Conservation (phyloP, 2,329 filamentous ascomycete genomes). For the Ascocoryne sarcoides region DNA sequence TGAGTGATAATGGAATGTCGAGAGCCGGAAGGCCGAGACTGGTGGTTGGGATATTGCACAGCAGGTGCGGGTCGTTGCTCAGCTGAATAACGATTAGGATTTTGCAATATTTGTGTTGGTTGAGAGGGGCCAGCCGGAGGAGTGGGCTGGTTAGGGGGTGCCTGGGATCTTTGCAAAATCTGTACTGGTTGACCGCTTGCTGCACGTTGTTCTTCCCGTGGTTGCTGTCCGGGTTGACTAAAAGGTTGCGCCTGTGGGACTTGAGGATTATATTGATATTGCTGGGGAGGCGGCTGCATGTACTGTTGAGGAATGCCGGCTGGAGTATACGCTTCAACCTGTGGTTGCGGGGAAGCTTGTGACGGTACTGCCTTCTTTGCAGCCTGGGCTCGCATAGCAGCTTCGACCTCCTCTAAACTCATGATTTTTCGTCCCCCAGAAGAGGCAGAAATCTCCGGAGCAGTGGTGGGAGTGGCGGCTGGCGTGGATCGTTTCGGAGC, state of each 20-base stretch:
- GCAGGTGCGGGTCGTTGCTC: constrained; percentile 31
- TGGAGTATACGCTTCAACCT: constrained; percentile 23
- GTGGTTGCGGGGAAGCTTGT: constrained; percentile 27
- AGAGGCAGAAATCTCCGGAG: constrained; percentile 11
- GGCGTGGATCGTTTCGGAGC: constrained; percentile 48
- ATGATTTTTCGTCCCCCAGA: constrained; percentile 63
- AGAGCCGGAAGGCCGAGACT: constrained; percentile 30
- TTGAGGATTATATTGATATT: constrained; percentile 17
- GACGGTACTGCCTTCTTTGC: constrained; percentile 37
- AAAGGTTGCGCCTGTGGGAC: constrained; percentile 16
- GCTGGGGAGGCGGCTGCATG: constrained; percentile 18
- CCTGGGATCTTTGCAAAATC: constrained; percentile 24
- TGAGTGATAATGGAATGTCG: constrained; percentile 51
- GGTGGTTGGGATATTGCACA: constrained; percentile 23
- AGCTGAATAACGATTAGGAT: constrained; percentile 56
- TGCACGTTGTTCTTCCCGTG: constrained; percentile 18
- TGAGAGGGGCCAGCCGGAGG: constrained; percentile 39
- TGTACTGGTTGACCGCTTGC: constrained; percentile 19
- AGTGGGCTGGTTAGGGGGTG: constrained; percentile 24
- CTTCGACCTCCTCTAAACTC: constrained; percentile 95
- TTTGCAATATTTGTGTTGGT: constrained; percentile 71
- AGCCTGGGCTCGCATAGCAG: constrained; percentile 70
- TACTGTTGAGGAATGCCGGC: constrained; percentile 11
- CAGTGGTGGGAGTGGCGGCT: constrained; percentile 27
- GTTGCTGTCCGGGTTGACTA: constrained; percentile 14